Base-by-base conservation (phyloP, 768 basidiomycete genomes). In the Mycena sanguinolenta region DNA sequence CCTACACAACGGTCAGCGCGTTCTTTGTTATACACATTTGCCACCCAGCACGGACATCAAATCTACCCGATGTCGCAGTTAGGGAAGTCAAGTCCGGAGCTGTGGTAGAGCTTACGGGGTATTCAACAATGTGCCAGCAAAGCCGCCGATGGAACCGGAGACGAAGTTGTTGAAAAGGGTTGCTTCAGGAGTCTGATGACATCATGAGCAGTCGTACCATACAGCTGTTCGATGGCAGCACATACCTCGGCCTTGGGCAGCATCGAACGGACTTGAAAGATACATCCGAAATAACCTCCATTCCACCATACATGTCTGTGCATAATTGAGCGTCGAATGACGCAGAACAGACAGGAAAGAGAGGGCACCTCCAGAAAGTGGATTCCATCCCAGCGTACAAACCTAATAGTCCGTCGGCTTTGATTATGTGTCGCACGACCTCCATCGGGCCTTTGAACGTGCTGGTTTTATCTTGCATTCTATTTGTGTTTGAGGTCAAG, bases 301-400 rank as follows among this genome's bases (percentile, higher is more conserved):
- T 98, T 95, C 95, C 94, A 97, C 87, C 90, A 92, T 34, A 95
- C 75, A 75, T 96, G 95, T 76, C 93, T 94, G 55, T 50, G 46
- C 53, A 44, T 25, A 13, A 9, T 17, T 27, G 14, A 8, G 5
- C 23, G 27, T 50, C 27, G 25, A 4, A 13, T 50, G 23, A n/a
- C 32, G 3, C 19, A 23, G 25, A n/a, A 17, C n/a, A 49, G 21
- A 23, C 42, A 39, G 55, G 49, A 54, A n/a, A 52, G 61, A 25
- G n/a, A 54, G 46, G 82, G 39, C 64, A 94, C 95, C 97, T 89
- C 97, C 97, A 98, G 83, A 98, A 97, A 2, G 97, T 99, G 16
- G 95, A 89, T 79, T 99, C 98, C 93, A 99, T 97, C 39, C 98
- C 97, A 27, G 90, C 90, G 77, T 98, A 98, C 28, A 98, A 82